Base-by-base conservation (phyloP, 768 basidiomycete genomes). In the Lyophyllum decastes region DNA sequence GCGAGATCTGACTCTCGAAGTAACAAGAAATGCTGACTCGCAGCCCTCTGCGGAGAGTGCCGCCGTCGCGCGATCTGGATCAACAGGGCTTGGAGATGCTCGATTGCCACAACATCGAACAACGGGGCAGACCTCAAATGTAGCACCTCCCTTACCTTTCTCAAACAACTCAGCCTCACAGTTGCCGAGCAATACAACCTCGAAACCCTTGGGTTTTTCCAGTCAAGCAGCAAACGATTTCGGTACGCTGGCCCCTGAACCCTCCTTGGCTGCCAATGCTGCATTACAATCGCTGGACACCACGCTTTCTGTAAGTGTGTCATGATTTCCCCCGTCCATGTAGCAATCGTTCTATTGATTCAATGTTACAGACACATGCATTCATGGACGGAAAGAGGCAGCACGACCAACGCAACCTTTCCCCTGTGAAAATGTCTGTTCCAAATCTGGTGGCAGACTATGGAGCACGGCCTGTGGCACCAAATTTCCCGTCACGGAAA, bases 391-490 rank as follows among this genome's bases (percentile, higher is more conserved):
- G 22, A 30, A 58, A 40, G 40, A 19, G 34, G 25, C 51, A 38
- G n/a, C n/a, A 21, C 44, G 17, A 41, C n/a, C 50, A 53, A 35
- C 41, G 21, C 22, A 40, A 49, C 33, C 55, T 12, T 17, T 34
- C 49, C 17, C 11, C 30, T 5, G 11, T 10, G 11, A 46, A 49
- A 30, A 2, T 19, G 4, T 34, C 26, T 46, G 53, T 59, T 24
- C 43, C 59, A 52, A 53, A 52, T 33, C 54, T 59, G n/a, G 48
- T 53, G 41, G 38, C 60, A 30, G 57, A 54, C 12, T 59, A 48
- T 43, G 55, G 59, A 44, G 54, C 54, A 25, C 52, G 48, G 22
- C 35, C 48, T 17, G 24, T 33, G 41, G 52, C 41, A 0, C 34
- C 46, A 16, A 34, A 43, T 0, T 34, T 34, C 22, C 17, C 11